phyloP scores from a whole-genome alignment of 106 monocot genomes.

The Posidonia australis region DNA sequence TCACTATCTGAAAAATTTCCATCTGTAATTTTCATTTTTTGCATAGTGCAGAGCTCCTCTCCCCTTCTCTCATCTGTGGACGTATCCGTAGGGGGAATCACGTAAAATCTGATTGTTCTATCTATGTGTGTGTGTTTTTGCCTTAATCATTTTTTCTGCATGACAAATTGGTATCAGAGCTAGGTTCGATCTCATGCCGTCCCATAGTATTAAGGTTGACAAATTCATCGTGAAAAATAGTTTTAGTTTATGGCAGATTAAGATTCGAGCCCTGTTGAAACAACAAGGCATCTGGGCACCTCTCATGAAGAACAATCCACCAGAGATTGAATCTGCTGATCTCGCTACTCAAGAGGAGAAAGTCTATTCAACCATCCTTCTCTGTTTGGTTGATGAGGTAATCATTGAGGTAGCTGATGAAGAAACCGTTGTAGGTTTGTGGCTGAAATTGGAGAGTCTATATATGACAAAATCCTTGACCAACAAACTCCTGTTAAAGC shows the following conservation, averaged over 20 bases:
- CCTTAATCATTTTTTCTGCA: too few species aligned
- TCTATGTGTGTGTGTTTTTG: too few species aligned
- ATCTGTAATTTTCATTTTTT: too few species aligned
- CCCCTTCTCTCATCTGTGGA: too few species aligned
- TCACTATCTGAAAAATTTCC: too few species aligned
- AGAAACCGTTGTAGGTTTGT: neutral
- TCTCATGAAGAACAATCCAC: neutral
- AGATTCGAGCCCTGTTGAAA: neutral
- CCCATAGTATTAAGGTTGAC: neutral
- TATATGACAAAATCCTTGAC: neutral
- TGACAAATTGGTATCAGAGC: too few species aligned
- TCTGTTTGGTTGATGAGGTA: neutral
- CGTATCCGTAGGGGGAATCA: too few species aligned
- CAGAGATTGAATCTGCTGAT: neutral
- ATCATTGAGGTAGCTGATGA: neutral
- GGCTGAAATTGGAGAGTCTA: neutral
- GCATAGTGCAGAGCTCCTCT: too few species aligned
- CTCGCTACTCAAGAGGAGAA: neutral
- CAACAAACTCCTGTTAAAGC: too few species aligned
- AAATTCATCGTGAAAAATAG: neutral
- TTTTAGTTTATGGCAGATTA: neutral
- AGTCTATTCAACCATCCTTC: neutral
- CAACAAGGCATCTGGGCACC: neutral
- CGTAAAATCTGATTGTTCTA: too few species aligned
- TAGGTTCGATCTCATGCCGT: neutral